phyloP scores from a whole-genome alignment of 2,329 filamentous ascomycete genomes.

The Didymellaceae sp. region DNA sequence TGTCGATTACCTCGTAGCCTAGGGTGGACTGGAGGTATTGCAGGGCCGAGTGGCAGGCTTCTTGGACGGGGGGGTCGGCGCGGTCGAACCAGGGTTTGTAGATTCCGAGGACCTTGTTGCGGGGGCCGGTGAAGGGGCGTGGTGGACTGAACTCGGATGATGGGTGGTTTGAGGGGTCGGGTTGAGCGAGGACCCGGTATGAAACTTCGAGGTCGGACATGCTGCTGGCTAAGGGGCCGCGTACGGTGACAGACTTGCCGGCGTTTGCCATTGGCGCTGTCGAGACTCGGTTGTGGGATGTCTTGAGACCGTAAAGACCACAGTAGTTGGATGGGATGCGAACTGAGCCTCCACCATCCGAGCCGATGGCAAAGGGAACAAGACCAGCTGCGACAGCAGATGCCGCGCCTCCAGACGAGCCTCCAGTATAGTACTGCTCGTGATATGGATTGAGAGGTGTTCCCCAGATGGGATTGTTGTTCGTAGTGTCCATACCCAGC shows the following conservation, averaged over 20 bases:
- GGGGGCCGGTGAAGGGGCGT: slow-evolving; percentile 51
- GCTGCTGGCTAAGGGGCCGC: slow-evolving; percentile 77
- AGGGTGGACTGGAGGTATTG: slow-evolving; percentile 61
- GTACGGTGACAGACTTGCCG: slow-evolving; percentile 68
- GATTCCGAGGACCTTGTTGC: slow-evolving; percentile 71
- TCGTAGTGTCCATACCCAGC: slow-evolving; percentile 80
- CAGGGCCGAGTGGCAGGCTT: slow-evolving; percentile 67
- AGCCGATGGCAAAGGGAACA: slow-evolving; percentile 74
- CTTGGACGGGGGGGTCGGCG: slow-evolving; percentile 68
- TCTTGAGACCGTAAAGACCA: slow-evolving; percentile 81
- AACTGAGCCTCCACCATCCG: slow-evolving; percentile 76
- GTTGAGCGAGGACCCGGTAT: slow-evolving; percentile 80
- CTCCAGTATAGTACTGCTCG: slow-evolving; percentile 76
- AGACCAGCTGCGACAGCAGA: slow-evolving; percentile 74
- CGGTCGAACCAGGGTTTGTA: slow-evolving; percentile 72
- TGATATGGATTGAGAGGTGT: slow-evolving; percentile 83
- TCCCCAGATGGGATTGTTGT: slow-evolving; percentile 77
- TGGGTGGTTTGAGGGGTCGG: slow-evolving; percentile 67
- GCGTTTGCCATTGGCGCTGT: slow-evolving; percentile 64
- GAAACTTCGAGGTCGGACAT: slow-evolving; percentile 79
- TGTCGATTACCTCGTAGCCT: slow-evolving; percentile 64
- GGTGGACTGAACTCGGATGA: slow-evolving; percentile 69
- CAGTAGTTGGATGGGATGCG: slow-evolving; percentile 78
- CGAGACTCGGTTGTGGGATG: slow-evolving; percentile 73
- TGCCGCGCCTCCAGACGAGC: slow-evolving; percentile 78